A percentile compares a stretch with the other conserved stretches of the same genome.
Evolutionary conservation across 345 rosid species (phyloP).

Genomic region (Garcia nutans): DNA sequence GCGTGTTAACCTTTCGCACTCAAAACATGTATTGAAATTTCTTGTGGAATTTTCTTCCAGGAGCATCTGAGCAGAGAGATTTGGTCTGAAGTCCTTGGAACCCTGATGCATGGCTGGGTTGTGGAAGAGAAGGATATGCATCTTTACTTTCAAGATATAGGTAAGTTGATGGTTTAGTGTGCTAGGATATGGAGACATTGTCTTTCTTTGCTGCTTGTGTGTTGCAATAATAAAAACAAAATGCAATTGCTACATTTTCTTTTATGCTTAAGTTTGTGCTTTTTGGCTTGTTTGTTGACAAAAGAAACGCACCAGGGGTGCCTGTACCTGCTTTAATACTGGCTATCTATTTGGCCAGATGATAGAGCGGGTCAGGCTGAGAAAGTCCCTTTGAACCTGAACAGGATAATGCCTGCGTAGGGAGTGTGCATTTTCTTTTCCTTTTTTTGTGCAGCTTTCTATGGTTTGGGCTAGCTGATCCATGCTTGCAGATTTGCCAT

Average conservation of each 20-base stretch:
- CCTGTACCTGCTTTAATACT: constrained; percentile 51
- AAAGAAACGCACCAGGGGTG: constrained; percentile 96
- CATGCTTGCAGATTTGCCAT: constrained; percentile 16
- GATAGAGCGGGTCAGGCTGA: constrained; percentile 75
- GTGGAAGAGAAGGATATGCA: constrained; percentile 17
- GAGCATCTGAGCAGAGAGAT: constrained; percentile 11
- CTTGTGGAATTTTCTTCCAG: constrained; percentile 24
- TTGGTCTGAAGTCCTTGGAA: not conserved
- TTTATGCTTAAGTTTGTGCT: not conserved
- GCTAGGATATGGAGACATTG: constrained; percentile 34
- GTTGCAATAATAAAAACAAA: constrained; percentile 35
- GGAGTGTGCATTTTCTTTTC: constrained; percentile 84
- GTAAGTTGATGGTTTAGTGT: constrained; percentile 58
- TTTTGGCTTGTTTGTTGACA: constrained; percentile 44
- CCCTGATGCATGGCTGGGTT: constrained; percentile 14
- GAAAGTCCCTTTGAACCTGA: constrained; percentile 99
- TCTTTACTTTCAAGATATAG: constrained; percentile 35
- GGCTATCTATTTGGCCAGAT: constrained; percentile 28
- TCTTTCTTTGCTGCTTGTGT: constrained; percentile 30
- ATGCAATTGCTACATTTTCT: constrained; percentile 13
- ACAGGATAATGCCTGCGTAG: constrained; percentile 99
- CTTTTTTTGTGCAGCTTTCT: constrained; percentile 27
- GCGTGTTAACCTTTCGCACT: not conserved
- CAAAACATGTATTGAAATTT: not conserved
- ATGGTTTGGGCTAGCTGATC: constrained; percentile 35